phyloP scores from a whole-genome alignment of 192 early-diverging fungal species.

The Backusella australiensis region DNA sequence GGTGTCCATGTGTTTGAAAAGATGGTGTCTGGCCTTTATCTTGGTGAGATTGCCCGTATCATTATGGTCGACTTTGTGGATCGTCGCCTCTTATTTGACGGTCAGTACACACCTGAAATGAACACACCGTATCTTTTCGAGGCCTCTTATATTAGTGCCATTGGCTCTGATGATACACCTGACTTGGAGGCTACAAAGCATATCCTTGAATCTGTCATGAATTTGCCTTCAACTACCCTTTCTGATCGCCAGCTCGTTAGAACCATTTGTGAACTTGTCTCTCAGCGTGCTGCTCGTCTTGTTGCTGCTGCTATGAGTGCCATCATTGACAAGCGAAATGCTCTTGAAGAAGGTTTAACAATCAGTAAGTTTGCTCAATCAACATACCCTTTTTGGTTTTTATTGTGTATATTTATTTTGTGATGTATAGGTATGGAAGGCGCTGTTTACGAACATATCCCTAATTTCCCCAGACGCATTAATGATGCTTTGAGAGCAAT shows the following conservation, averaged over 20 bases:
- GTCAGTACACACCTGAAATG: constrained; percentile 57
- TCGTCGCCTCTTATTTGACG: constrained; percentile 19
- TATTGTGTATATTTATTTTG: background rate
- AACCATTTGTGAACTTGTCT: constrained; percentile 79
- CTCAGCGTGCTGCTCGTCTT: constrained; percentile 80
- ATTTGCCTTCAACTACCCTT: constrained; percentile 62
- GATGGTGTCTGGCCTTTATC: constrained; percentile 92
- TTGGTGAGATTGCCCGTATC: constrained; percentile 85
- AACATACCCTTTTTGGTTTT: background rate
- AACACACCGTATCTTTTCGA: constrained; percentile 76
- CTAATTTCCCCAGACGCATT: constrained; percentile 41
- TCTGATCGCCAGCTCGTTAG: constrained; percentile 80
- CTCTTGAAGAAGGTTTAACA: constrained; percentile 25
- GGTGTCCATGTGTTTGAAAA: constrained; percentile 87
- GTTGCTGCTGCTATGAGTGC: constrained; percentile 69
- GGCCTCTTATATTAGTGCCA: constrained; percentile 67
- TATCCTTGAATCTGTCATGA: constrained; percentile 72
- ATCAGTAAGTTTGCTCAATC: constrained; percentile 26
- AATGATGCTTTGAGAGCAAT: constrained; percentile 24
- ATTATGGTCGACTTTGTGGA: constrained; percentile 80
- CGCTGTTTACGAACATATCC: constrained; percentile 62
- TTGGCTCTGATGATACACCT: constrained; percentile 64
- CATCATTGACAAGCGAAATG: constrained; percentile 49
- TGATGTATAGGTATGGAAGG: constrained; percentile 52
- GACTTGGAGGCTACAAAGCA: constrained; percentile 66